Percentiles rank a stretch among this genome's conserved stretches.
phyloP scores from a whole-genome alignment of 1,284 basidiomycete genomes.

The Cryptococcus jaspeensis region DNA sequence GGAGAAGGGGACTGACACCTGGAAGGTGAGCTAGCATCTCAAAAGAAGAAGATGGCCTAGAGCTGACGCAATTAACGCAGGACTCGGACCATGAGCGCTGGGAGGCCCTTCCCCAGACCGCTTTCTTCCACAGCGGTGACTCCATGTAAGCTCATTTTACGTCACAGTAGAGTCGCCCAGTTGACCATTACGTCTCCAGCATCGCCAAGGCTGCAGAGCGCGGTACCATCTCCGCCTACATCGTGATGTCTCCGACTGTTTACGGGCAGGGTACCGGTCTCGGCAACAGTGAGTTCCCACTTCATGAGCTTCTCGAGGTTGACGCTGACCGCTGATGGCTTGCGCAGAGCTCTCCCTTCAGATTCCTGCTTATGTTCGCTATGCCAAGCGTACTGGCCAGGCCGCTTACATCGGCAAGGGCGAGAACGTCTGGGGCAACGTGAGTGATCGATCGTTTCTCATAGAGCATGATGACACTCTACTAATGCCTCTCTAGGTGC shows the following conservation, averaged over 20 bases:
- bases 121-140: slow-evolving; percentile 21
- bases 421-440: slow-evolving; percentile 24
- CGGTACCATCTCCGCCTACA: slow-evolving; percentile 20
- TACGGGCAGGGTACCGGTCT: slow-evolving; percentile 21
- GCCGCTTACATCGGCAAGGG: slow-evolving; percentile 23
- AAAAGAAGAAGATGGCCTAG: too few species aligned
- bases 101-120: slow-evolving; percentile 15
- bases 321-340: not conserved
- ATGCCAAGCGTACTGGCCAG: slow-evolving; percentile 19
- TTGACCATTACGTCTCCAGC: slow-evolving; percentile 1
- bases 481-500: slow-evolving; percentile 8
- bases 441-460: not conserved
- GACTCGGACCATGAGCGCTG: slow-evolving; percentile 17
- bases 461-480: not conserved
- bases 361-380: slow-evolving; percentile 20
- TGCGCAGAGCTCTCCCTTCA: slow-evolving; percentile 18
- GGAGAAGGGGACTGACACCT: slow-evolving; percentile 13
- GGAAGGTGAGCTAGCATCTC: slow-evolving; percentile 9
- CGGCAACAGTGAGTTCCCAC: slow-evolving; percentile 16
- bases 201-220: slow-evolving; percentile 13
- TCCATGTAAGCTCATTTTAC: slow-evolving; percentile 14
- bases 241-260: slow-evolving; percentile 19
- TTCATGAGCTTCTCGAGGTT: too few species aligned
- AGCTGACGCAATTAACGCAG: not conserved
- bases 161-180: not conserved